phyloP scores from a whole-genome alignment of 345 rosid species.

The Rhodamnia argentea region DNA sequence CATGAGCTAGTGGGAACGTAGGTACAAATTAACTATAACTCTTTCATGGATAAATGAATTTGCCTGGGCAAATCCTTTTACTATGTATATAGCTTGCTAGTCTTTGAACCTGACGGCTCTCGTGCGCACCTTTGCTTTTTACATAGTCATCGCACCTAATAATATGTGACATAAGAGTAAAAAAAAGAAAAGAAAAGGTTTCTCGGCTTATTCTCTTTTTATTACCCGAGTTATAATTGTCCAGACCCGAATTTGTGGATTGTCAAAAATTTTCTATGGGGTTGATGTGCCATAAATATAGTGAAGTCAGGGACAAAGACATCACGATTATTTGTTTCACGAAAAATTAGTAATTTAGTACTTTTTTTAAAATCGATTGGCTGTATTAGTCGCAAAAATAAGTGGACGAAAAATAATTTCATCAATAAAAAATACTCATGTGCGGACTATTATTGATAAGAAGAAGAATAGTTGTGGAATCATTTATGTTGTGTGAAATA shows the following conservation, averaged over 20 bases:
- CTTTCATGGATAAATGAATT: neutral
- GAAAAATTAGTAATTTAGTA: neutral
- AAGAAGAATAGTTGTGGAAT: too few relatives aligned
- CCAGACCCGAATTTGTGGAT: neutral
- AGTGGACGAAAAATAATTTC: neutral
- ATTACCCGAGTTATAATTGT: neutral
- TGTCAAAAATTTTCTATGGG: neutral
- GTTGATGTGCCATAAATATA: neutral
- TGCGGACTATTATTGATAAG: too few relatives aligned
- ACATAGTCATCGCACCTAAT: neutral
- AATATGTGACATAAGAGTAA: too few relatives aligned
- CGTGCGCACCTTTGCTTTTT: neutral
- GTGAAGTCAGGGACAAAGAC: neutral
- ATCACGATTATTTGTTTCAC: too few relatives aligned
- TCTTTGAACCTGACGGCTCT: neutral
- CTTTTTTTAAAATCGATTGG: neutral
- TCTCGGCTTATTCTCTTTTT: neutral
- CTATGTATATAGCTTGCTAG: neutral
- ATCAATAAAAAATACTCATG: too few relatives aligned
- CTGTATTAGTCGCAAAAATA: neutral
- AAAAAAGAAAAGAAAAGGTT: neutral
- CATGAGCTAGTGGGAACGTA: neutral
- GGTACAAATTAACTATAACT: neutral
- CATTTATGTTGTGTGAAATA: neutral
- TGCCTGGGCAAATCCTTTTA: neutral